Evolutionary conservation across 2,329 filamentous ascomycete genomes (phyloP), one percentile per base, ranked within the genome.

Genomic region (Talaromyces sp.): DNA sequence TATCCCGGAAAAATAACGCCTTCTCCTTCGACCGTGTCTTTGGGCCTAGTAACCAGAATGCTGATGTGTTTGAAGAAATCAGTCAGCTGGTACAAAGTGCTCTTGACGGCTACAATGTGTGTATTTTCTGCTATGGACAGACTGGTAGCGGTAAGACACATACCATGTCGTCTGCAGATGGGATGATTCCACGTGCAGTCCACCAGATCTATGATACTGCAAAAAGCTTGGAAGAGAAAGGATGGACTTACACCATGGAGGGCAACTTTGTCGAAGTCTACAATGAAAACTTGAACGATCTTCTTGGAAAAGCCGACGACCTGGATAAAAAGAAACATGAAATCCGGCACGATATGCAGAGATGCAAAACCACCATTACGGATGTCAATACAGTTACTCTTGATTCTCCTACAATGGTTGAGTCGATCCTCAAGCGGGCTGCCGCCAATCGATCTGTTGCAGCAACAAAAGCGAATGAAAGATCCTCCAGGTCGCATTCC

Each of bases 121-220:
- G 93, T 74, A 97, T 99, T 62, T 96, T 99, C 76, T 97, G 92
- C 70, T 99, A 99, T 69, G 94, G 94, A 43, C 94, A 99, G 73
- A 99, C 94, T 0, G 94, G 94, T 3, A 94, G 92, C 17, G 94
- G 94, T 60, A 99, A 99, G 80, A 99, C 94, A 0, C 89, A 88
- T 70, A 97, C 94, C 3, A 99, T 99, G 94, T 95, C 89, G 9
- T 89, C 87, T 0, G 75, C 79, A 1, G 90, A 97, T 66, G 94
- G 94, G 64, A 97, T 99, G 88, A 99, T 99, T 60, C 93, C 94
- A 1, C 84, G 89, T 7, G 92, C 94, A 2, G 94, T 95, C 7
- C 84, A 89, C 64, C 93, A 97, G 78, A 96, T 99, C 63, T 97
- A 97, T 72, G 84, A 89, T 56, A 94, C 91, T 41, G 89, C 95